These are phyloP conservation scores for Pyricularia sp. DNA, from an alignment of 2,329 filamentous ascomycete species.

Conservation along the genomic window DNA sequence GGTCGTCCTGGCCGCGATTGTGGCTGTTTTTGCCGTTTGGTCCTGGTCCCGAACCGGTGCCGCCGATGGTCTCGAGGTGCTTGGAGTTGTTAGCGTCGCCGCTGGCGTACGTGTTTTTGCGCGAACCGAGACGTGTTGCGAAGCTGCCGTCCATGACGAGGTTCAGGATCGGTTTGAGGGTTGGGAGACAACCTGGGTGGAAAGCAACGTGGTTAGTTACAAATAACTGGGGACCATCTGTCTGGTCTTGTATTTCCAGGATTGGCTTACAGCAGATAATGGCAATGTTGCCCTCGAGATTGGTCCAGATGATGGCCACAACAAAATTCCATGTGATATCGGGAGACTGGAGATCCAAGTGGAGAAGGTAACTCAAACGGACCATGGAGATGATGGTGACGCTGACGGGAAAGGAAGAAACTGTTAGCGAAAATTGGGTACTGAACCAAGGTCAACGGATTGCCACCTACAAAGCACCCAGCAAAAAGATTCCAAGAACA, in stretches of 20 bases:
- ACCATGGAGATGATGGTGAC: neutral
- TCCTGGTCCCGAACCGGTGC: neutral
- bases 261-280: slow-evolving; percentile 1
- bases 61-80: neutral
- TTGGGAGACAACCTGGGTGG: neutral
- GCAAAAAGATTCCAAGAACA: neutral
- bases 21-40: no score
- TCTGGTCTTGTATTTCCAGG: no score
- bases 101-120: neutral
- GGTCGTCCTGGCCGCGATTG: neutral
- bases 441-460: no score
- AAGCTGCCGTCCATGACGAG: neutral
- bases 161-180: neutral
- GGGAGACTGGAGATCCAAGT: neutral
- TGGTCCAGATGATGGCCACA: neutral
- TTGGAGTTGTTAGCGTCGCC: neutral
- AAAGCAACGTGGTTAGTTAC: neutral
- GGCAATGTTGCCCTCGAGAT: neutral
- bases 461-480: neutral
- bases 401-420: neutral
- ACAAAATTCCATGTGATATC: neutral
- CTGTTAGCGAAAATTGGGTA: no score
- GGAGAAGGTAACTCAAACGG: neutral
- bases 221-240: no score
- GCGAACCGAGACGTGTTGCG: neutral